Evolutionary conservation across 148 eudicot genomes (phyloP).

Genomic region (Arbutus unedo): DNA sequence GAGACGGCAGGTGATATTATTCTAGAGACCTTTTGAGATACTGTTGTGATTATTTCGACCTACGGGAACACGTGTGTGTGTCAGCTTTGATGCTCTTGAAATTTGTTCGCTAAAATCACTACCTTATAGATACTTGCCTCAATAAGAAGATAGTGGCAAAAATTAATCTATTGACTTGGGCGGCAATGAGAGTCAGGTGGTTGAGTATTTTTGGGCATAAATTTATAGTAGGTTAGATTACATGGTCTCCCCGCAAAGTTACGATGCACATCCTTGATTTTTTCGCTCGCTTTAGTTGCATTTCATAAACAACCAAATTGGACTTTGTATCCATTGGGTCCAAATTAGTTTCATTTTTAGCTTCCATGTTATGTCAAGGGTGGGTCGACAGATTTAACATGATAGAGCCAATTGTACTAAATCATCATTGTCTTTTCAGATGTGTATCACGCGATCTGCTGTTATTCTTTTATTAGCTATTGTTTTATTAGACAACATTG

Average conservation of each 20-base stretch:
- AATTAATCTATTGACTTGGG: background rate
- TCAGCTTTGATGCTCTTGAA: background rate
- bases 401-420: background rate
- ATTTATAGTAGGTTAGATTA: background rate
- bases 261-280: background rate
- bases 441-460: background rate
- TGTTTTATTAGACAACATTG: background rate
- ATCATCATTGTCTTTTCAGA: background rate
- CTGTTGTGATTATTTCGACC: background rate
- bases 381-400: background rate
- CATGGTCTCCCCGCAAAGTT: background rate
- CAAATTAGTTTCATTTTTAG: background rate
- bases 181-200: background rate
- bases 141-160: background rate
- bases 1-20: conserved; percentile 68
- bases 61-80: background rate
- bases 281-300: background rate
- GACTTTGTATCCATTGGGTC: background rate
- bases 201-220: background rate
- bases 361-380: background rate
- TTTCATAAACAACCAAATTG: background rate
- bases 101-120: background rate
- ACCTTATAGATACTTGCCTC: background rate
- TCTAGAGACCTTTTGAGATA: background rate
- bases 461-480: background rate